Evolutionary conservation across 495 filamentous ascomycete genomes (phyloP).

Genomic region (Tuber indicum): DNA sequence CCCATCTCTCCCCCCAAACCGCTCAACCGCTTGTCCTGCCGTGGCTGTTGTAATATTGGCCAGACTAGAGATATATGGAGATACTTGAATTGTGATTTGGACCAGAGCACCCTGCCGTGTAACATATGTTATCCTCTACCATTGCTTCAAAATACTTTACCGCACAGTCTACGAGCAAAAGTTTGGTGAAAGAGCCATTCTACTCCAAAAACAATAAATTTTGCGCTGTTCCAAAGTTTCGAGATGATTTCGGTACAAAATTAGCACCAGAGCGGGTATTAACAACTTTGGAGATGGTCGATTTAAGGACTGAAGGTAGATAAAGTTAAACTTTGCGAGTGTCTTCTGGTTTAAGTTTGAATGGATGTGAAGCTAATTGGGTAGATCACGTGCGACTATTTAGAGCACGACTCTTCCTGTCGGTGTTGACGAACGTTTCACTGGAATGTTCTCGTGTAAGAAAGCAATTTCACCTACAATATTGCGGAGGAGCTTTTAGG

Average conservation of each 20-base stretch:
- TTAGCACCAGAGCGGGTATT: not conserved
- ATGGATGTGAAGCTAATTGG: too few relatives aligned
- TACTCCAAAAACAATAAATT: not conserved
- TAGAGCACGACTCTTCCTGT: not conserved
- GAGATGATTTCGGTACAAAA: not conserved
- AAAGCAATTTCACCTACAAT: not conserved
- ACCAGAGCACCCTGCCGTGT: not conserved
- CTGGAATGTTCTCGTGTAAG: not conserved
- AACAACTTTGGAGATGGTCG: not conserved
- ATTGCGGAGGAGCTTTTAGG: not conserved
- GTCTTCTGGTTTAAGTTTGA: not conserved
- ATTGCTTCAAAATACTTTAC: not conserved
- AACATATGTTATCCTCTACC: not conserved
- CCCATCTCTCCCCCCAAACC: not conserved
- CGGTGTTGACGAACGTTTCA: not conserved
- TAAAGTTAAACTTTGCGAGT: not conserved
- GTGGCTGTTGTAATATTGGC: not conserved
- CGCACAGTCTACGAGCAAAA: too few relatives aligned
- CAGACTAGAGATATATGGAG: not conserved
- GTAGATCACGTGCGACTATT: not conserved
- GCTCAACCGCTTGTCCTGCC: not conserved
- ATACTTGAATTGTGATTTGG: not conserved
- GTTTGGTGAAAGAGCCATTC: not conserved
- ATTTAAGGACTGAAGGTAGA: not conserved
- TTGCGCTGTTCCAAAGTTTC: not conserved